Evolutionary conservation across 192 early-diverging fungal species (phyloP), one percentile per base, ranked within the genome.

Genomic region (Spizellomyces punctatus): DNA sequence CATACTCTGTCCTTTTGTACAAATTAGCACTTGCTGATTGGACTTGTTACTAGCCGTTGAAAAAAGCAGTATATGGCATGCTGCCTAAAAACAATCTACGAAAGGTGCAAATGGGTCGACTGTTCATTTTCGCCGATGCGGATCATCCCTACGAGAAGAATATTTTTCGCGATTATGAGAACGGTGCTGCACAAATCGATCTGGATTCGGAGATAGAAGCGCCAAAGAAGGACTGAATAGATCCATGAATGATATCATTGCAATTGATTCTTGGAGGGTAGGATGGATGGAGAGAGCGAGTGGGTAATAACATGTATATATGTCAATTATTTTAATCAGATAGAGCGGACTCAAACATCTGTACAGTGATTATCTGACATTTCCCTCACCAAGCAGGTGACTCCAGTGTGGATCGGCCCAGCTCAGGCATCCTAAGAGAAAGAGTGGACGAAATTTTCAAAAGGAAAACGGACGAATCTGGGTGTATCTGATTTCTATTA

Each of bases 11-110:
- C 27, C 27, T 36, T 36, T 36, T 36, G 1, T 46, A n/a, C 64
- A 45, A n/a, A 41, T 5, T 52, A 45, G 16, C 45, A 2, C 4
- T 56, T 8, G n/a, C 17, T 17, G 2, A 6, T 66, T 14, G 10
- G 22, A 36, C 56, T 47, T 54, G 42, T 12, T 43, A 54, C 41
- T 14, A 83, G 77, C 85, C 85, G 6, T 83, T 98, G 60, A 91
- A 91, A 67, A 95, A 94, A 76, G 96, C 96, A 9, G 86, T 98
- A 21, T 94, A 90, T 6, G 94, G 95, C 42, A 95, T 95, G 93
- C 79, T 98, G 58, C 96, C 96, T 46, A 98, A 98, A 77, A 96
- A 96, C 82, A 84, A 88, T 58, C 83, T 96, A 59, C 88, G 95
- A 19, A 88, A 93, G 50, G 84, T 82, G 5, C 88, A 91, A 64